phyloP scores from a whole-genome alignment of 441 rosid genomes.

The Daphne laureola region DNA sequence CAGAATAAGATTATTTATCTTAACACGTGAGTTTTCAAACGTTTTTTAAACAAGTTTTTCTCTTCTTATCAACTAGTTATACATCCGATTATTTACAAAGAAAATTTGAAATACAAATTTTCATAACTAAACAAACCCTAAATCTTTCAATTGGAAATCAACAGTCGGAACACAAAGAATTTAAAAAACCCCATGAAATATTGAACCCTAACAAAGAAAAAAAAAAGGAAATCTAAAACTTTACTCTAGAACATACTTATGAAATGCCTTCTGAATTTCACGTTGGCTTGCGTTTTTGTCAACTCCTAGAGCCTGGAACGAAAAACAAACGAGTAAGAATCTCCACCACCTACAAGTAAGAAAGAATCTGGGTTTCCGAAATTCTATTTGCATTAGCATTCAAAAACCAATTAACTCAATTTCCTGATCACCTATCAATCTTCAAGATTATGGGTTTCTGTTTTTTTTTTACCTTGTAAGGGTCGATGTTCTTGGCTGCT shows the following conservation, averaged over 20 bases:
- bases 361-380: neutral
- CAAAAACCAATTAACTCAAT: too few species aligned
- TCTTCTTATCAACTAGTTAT: too few species aligned
- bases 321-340: slow-evolving; percentile 2
- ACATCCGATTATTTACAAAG: too few species aligned
- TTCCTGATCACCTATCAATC: neutral
- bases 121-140: too few species aligned
- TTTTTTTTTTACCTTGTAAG: slow-evolving; percentile 54
- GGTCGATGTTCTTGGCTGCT: slow-evolving; percentile 54
- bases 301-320: slow-evolving; percentile 76
- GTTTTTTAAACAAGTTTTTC: too few species aligned
- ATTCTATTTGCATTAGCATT: neutral
- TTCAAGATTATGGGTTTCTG: neutral
- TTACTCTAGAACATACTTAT: slow-evolving; percentile 46
- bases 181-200: neutral
- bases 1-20: too few species aligned
- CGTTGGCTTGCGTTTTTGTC: slow-evolving; percentile 71
- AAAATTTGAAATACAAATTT: too few species aligned
- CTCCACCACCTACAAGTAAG: neutral
- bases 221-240: slow-evolving; percentile 5
- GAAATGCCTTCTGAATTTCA: slow-evolving; percentile 96
- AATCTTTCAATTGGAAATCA: too few species aligned
- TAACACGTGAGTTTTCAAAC: too few species aligned
- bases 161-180: neutral
- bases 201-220: neutral